Evolutionary conservation across 345 rosid species (phyloP).

Genomic region (Lepidium africanum): DNA sequence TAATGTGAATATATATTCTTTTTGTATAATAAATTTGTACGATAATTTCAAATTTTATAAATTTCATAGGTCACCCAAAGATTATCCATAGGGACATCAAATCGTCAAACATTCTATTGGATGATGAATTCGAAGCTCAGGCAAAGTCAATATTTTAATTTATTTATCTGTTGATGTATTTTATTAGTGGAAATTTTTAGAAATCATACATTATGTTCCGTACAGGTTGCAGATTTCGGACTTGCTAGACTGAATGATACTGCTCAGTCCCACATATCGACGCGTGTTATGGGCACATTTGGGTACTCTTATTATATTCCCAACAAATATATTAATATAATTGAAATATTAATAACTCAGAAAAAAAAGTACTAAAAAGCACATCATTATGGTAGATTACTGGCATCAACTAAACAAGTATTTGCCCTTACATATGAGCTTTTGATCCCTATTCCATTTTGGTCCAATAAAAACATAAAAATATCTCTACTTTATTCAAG

Average conservation of each 20-base stretch:
- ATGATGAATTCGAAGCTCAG: slow-evolving; percentile 50
- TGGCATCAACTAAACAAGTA: not conserved
- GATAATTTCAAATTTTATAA: not conserved
- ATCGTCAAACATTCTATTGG: slow-evolving; percentile 64
- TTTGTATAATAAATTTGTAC: not conserved
- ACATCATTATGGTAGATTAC: not conserved
- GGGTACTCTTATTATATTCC: slow-evolving; percentile 37
- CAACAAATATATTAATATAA: too few species aligned
- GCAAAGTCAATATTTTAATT: slow-evolving; percentile 15
- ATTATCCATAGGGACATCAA: slow-evolving; percentile 74
- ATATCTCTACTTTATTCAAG: not conserved
- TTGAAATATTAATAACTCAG: too few species aligned
- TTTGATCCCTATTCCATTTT: not conserved
- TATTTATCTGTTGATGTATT: not conserved
- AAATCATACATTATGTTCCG: not conserved
- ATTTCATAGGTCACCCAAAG: slow-evolving; percentile 47
- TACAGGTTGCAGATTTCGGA: slow-evolving; percentile 96
- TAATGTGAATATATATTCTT: not conserved
- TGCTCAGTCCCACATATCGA: slow-evolving; percentile 79
- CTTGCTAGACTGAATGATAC: slow-evolving; percentile 82
- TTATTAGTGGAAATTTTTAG: not conserved
- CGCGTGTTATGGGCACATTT: slow-evolving; percentile 97
- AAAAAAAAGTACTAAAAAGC: too few species aligned
- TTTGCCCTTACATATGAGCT: not conserved
- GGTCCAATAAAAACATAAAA: not conserved